Base-by-base conservation (phyloP, 2,329 filamentous ascomycete species). In the Diaporthe vaccinii region DNA sequence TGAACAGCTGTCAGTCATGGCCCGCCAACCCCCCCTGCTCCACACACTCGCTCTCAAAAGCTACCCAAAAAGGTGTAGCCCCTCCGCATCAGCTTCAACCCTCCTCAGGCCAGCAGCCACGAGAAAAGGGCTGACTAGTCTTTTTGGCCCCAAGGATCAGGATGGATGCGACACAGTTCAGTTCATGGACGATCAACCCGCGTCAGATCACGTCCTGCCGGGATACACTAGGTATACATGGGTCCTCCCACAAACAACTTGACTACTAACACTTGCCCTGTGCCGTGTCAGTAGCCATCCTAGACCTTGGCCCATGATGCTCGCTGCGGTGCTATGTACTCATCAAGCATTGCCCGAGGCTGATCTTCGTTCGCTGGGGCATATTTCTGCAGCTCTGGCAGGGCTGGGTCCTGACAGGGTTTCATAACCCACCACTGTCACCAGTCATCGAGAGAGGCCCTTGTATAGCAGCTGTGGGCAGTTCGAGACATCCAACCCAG, bases 401-500 rank as follows among this genome's bases (percentile, higher is more conserved):
- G 61, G 57, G 71, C 69, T 65, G 65, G 73, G 55, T 71, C 62
- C 46, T 51, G 39, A 71, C 75, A 76, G 69, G 75, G 75, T 65
- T 72, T 73, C 73, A 72, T 57, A 75, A 44, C 31, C 39, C 53
- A 68, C 59, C 31, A 53, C 70, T 61, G 51, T 58, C 53, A 51
- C 73, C 55, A 49, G 41, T 25, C 58, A 55, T 44, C 61, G 17
- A 39, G 51, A 69, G 28, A 44, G n/a, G 74, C 22, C 59, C 44
- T 51, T 58, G 59, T 65, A 70, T 46, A 61, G 75, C 58, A 46
- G 51, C 73, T 74, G 61, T 75, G 75, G 70, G 72, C 57, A 68
- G 57, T 67, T 71, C 61, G 46, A 75, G 62, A 76, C 55, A 75
- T 69, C 46, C 75, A 75, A 41, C 61, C 72, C 51, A 58, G 67